These are phyloP conservation scores for Hsuehochloa calcarea DNA, from an alignment of 176 grass and related monocot species.

Conservation along the genomic window DNA sequence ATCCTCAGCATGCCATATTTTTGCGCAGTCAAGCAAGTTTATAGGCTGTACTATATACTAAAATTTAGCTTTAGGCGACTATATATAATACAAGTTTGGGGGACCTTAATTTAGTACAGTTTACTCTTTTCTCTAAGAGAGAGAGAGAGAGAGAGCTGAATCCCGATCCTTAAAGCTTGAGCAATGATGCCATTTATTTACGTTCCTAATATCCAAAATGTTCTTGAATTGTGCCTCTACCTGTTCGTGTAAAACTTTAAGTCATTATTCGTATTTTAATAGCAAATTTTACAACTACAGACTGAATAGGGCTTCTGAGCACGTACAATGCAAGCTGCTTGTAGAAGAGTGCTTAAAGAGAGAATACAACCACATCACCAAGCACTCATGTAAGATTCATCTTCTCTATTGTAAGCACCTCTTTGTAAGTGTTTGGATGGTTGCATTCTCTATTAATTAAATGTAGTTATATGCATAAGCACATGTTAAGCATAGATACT, in stretches of 20 bases:
- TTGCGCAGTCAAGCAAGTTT: too few relatives aligned
- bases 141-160: neutral
- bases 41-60: neutral
- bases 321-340: too few relatives aligned
- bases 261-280: neutral
- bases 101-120: neutral
- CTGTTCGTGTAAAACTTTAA: neutral
- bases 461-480: too few relatives aligned
- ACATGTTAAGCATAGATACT: too few relatives aligned
- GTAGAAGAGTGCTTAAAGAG: too few relatives aligned
- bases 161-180: neutral
- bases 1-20: too few relatives aligned
- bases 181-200: neutral
- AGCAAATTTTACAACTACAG: neutral
- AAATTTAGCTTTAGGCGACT: neutral
- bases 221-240: neutral
- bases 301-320: too few relatives aligned
- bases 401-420: too few relatives aligned
- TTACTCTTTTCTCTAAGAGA: neutral
- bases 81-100: neutral
- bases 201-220: neutral
- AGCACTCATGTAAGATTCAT: too few relatives aligned
- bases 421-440: too few relatives aligned
- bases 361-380: too few relatives aligned
- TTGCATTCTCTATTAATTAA: too few relatives aligned